Base-by-base conservation (phyloP, 2,329 filamentous ascomycete species). In the Alternaria brassicicola region DNA sequence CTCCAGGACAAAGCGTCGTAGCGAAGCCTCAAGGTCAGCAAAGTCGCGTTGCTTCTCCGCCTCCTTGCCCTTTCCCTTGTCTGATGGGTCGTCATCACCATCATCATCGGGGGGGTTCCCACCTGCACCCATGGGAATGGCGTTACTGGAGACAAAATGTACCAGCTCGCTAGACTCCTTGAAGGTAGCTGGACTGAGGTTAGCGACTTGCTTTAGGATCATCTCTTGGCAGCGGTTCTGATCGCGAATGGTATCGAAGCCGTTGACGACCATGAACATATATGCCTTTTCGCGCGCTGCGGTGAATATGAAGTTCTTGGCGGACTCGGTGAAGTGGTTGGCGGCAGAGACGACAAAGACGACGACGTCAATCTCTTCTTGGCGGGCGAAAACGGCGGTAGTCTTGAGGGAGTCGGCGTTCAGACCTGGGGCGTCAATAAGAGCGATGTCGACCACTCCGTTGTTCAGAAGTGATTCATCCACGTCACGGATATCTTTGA, bases 221-320 rank as follows among this genome's bases (percentile, higher is more conserved):
- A 92, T 91, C 73, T 95, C 92, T 76, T 97, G 87, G 76, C 94
- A 98, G 58, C 94, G 85, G 59, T 92, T 85, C 81, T 97, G 95
- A 78, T 98, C 93, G 63, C 90, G 86, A 69, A 99, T 98, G 61
- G 90, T 90, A 78, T 99, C 95, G 71, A 93, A 99, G 17, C 94
- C 93, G 75, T 99, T 99, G 66, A 99, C 95, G 13, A 99, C 95
- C 78, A 99, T 96, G 77, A 99, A 99, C 62, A 99, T 93, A 74
- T 99, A 99, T 0, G 95, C 94, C 79, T 99, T 99, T 74, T 99
- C 95, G 38, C 94, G 88, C 0, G 95, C 95, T 2, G 95, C 95
- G 49, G 94, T 94, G 83, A 91, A 91, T 62, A 99, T 97, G 72
- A 99, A 99, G 70, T 99, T 95, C 78, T 91, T 96, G n/a, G 95